Conservation (phyloP, 192 early-diverging fungal genomes). For the Coemansia asiatica region DNA sequence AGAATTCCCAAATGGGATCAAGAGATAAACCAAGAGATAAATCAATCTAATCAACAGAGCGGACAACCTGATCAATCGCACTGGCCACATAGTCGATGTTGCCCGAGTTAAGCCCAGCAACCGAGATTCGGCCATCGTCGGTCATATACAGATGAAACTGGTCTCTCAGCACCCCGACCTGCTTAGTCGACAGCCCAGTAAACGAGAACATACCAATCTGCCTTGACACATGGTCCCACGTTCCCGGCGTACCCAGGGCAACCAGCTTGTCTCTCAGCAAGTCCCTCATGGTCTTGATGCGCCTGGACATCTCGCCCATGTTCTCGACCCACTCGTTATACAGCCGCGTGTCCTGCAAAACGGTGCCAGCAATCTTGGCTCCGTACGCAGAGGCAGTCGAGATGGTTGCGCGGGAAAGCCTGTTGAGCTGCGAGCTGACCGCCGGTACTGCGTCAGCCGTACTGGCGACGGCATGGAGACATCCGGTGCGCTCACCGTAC, state of each 20-base stretch:
- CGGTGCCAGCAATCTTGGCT: constrained; percentile 77
- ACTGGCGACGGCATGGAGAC: constrained; percentile 73
- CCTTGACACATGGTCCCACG: constrained; percentile 92
- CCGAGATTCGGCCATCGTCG: constrained; percentile 91
- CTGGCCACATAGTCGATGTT: constrained; percentile 90
- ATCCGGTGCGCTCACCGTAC: constrained; percentile 91
- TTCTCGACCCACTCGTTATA: constrained; percentile 82
- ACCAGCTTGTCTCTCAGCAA: constrained; percentile 64
- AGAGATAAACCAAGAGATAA: no score
- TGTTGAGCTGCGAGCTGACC: constrained; percentile 82
- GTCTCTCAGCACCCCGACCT: constrained; percentile 77
- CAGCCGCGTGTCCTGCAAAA: constrained; percentile 80
- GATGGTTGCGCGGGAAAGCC: constrained; percentile 78
- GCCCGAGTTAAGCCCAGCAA: constrained; percentile 86
- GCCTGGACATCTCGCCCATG: constrained; percentile 79
- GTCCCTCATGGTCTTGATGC: constrained; percentile 89
- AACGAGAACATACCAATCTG: constrained; percentile 99
- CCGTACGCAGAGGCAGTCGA: constrained; percentile 92
- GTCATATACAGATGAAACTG: constrained; percentile 94
- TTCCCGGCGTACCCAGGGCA: constrained; percentile 81
- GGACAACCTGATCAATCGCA: constrained; percentile 88
- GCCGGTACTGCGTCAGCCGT: constrained; percentile 54
- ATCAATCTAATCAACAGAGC: constrained; percentile 57
- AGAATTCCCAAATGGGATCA: no score
- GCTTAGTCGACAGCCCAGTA: constrained; percentile 76